Evolutionary conservation across 768 basidiomycete species (phyloP), one percentile per base, ranked within the genome.

Genomic region (Naganishia onofrii): DNA sequence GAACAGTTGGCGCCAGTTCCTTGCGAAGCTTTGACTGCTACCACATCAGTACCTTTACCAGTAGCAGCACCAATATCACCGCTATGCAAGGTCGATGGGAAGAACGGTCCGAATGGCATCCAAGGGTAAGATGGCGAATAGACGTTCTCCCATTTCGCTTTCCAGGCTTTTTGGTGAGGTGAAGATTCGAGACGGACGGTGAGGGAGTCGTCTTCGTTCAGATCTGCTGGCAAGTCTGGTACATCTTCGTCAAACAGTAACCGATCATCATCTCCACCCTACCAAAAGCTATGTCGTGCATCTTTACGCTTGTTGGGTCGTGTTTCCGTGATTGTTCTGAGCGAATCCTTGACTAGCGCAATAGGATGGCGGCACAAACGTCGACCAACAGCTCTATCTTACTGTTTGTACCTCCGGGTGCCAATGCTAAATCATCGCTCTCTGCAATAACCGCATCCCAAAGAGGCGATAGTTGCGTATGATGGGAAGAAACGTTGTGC

Each of bases 1-100:
- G 93, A 96, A 78, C 94, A 97, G 75, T 96, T 92, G 13, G 88
- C 87, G 15, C 94, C 87, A 26, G 89, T 85, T 57, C 89, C 88
- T 79, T 97, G 94, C n/a, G 86, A 80, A 66, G 96, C 87, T 36
- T 69, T 69, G 46, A 69, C 23, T 10, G n/a, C 2, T 0, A 12
- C 44, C 0, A 36, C 52, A 55, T 28, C 21, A 19, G 32, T 13
- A 13, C 7, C 9, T 42, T 15, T 15, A n/a, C n/a, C n/a, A n/a
- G n/a, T n/a, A 42, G 42, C 42, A 15, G 15, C 42, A 8, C 7
- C 13, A 42, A 2, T 17, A 42, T 42, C 42, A 2, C 7, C 42
- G 42, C 13, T 15, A 10, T 8, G 2, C 7, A 15, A 42, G 15
- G 5, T 7, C 23, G 17, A 57, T 0, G 65, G 29, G 34, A 26